These are phyloP conservation scores for Botrytis porri DNA, from an alignment of 2,329 filamentous ascomycete genomes.

Conservation along the genomic window DNA sequence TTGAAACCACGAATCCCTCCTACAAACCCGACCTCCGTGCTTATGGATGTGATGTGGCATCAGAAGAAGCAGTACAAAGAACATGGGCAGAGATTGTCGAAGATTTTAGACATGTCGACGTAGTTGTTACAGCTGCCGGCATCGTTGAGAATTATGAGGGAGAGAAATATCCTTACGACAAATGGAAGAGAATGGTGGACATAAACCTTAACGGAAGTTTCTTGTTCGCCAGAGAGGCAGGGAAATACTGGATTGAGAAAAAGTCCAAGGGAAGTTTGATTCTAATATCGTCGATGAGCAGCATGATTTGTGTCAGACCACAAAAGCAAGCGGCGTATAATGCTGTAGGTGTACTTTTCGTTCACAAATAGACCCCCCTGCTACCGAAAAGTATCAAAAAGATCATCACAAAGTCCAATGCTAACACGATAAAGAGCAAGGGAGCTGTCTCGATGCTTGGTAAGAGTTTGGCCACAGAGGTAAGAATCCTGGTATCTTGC, in stretches of 20 bases:
- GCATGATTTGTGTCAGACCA: conserved; percentile 37
- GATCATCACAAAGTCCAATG: background rate
- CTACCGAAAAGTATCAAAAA: background rate
- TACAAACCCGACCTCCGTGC: conserved; percentile 37
- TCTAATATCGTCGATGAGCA: conserved; percentile 36
- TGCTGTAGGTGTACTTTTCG: conserved; percentile 31
- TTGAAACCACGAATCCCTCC: conserved; percentile 27
- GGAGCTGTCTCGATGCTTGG: conserved; percentile 59
- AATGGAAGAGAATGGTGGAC: conserved; percentile 40
- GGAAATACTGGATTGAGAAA: conserved; percentile 39
- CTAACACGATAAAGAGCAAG: conserved; percentile 44
- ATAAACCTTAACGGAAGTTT: conserved; percentile 42
- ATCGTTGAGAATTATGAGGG: conserved; percentile 40
- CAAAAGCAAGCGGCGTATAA: conserved; percentile 42
- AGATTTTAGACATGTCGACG: conserved; percentile 40
- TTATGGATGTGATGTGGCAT: conserved; percentile 42
- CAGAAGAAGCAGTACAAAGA: conserved; percentile 40
- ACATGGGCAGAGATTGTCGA: conserved; percentile 41
- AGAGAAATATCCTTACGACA: conserved; percentile 38
- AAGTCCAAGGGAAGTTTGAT: conserved; percentile 35
- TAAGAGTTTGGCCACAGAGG: conserved; percentile 54
- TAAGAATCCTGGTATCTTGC: conserved; percentile 9
- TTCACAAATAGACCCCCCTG: background rate
- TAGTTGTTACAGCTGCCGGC: conserved; percentile 43
- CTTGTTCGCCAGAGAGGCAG: conserved; percentile 40